A percentile compares a stretch with the other conserved stretches of the same genome.
Conservation (phyloP, 1,139 yeast species). For the Candida sanyaensis region DNA sequence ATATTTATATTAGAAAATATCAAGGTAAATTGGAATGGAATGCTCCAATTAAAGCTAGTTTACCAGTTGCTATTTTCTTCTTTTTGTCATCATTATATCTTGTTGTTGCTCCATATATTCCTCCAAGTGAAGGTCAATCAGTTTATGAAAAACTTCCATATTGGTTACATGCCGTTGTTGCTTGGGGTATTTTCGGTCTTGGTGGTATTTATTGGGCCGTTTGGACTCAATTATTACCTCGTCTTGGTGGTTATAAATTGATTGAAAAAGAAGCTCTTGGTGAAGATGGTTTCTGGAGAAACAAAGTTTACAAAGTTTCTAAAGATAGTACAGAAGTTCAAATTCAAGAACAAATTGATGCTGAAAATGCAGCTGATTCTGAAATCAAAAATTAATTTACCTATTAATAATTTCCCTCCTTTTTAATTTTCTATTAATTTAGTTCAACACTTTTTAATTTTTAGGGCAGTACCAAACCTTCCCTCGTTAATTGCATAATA, state of each 20-base stretch:
- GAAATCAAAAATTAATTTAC: background rate
- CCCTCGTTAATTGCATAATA: too few relatives aligned
- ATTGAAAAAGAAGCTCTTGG: constrained; percentile 63
- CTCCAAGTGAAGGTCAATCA: constrained; percentile 66
- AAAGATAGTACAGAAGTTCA: constrained; percentile 21
- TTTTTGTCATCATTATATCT: constrained; percentile 68
- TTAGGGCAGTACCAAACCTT: too few relatives aligned
- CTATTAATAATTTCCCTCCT: background rate
- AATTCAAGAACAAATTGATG: constrained; percentile 6
- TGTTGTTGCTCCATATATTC: constrained; percentile 79
- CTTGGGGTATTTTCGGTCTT: constrained; percentile 73
- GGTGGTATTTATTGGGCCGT: constrained; percentile 74
- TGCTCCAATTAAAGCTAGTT: constrained; percentile 72
- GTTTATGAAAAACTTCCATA: constrained; percentile 73
- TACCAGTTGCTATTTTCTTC: constrained; percentile 66
- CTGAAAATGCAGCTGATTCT: background rate
- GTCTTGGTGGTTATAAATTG: constrained; percentile 57
- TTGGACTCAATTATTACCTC: constrained; percentile 66
- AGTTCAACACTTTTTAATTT: background rate
- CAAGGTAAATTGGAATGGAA: constrained; percentile 64
- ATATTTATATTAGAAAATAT: constrained; percentile 44
- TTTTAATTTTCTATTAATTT: background rate
- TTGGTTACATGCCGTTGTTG: constrained; percentile 80
- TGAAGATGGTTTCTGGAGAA: constrained; percentile 77
- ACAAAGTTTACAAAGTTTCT: constrained; percentile 50